phyloP scores from a whole-genome alignment of 116 monocot genomes.

The Trichopus zeylanicus region DNA sequence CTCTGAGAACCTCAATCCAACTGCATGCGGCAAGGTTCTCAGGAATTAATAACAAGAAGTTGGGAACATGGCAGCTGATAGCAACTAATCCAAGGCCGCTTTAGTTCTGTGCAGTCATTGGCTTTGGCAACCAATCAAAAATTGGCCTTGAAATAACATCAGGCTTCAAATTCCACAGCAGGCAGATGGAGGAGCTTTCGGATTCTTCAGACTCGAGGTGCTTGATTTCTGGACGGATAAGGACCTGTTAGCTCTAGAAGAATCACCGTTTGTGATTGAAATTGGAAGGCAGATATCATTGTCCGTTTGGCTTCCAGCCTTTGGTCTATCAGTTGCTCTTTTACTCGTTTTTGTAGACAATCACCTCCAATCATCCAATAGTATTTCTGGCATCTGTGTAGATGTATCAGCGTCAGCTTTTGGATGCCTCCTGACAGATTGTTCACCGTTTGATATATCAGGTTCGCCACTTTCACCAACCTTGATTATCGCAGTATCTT shows the following conservation, averaged over 20 bases:
- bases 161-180: constrained; percentile 27
- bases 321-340: constrained; percentile 14
- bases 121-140: constrained; percentile 43
- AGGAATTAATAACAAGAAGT: background rate
- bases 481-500: background rate
- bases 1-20: background rate
- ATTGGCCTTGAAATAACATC: constrained; percentile 28
- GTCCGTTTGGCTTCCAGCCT: constrained; percentile 20
- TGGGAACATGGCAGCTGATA: background rate
- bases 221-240: constrained; percentile 36
- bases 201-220: constrained; percentile 40
- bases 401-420: constrained; percentile 1
- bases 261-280: background rate
- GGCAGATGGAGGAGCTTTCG: constrained; percentile 21
- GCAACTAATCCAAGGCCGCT: constrained; percentile 35
- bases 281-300: constrained; percentile 6
- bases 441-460: constrained; percentile 10
- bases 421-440: constrained; percentile 10
- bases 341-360: constrained; percentile 16
- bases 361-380: constrained; percentile 4
- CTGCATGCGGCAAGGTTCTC: background rate
- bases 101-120: constrained; percentile 24
- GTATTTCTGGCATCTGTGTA: constrained; percentile 1
- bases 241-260: constrained; percentile 14
- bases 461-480: constrained; percentile 4